Conservation (phyloP, 495 filamentous ascomycete genomes). For the Aspergillus ellipticus region DNA sequence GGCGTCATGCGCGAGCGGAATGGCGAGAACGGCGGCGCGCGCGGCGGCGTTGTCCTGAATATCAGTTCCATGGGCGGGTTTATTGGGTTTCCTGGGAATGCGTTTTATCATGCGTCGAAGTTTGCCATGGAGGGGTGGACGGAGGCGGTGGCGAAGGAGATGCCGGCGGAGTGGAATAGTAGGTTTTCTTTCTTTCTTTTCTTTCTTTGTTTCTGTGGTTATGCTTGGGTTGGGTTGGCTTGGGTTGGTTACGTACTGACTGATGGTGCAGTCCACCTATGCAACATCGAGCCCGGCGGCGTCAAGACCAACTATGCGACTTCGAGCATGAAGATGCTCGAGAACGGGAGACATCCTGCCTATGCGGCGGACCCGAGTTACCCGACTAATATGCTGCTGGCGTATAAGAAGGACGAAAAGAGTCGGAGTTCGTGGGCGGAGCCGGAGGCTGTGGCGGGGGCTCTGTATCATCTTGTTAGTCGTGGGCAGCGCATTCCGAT, state of each 20-base stretch:
- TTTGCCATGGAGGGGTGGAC: slow-evolving; percentile 53
- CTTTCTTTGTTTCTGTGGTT: neutral
- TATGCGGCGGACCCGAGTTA: neutral
- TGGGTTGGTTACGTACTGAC: neutral
- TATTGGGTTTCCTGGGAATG: slow-evolving; percentile 32
- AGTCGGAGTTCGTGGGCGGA: slow-evolving; percentile 2
- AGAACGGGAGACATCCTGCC: neutral
- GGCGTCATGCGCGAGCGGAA: slow-evolving; percentile 38
- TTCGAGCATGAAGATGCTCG: neutral
- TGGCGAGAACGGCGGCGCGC: slow-evolving; percentile 6
- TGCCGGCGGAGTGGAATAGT: slow-evolving; percentile 43
- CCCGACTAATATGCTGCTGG: neutral
- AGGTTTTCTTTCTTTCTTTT: slow-evolving; percentile 17
- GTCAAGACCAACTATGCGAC: slow-evolving; percentile 43
- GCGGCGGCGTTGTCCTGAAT: slow-evolving; percentile 48
- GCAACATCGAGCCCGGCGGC: slow-evolving; percentile 47
- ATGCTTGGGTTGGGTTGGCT: neutral
- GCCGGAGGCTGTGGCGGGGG: neutral
- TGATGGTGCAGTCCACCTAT: slow-evolving; percentile 35
- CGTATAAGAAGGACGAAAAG: neutral
- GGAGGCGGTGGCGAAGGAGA: slow-evolving; percentile 42
- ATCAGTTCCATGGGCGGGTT: slow-evolving; percentile 47
- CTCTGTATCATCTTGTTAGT: neutral
- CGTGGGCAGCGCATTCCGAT: neutral
- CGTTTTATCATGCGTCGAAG: slow-evolving; percentile 49